Evolutionary conservation across 2,329 filamentous ascomycete species (phyloP).

Genomic region (Nigrograna mackinnonii): DNA sequence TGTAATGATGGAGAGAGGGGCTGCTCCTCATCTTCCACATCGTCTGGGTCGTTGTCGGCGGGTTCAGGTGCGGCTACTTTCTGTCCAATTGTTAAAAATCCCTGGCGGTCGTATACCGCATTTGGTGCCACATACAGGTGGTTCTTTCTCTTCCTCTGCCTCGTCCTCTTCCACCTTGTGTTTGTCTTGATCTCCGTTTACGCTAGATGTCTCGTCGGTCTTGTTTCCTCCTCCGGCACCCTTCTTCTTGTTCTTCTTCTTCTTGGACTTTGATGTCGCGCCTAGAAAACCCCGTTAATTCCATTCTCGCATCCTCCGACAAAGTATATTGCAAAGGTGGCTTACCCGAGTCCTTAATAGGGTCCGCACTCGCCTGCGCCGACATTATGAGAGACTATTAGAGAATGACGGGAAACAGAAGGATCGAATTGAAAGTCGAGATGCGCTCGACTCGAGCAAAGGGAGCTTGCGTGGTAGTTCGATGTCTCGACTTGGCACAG

Average conservation of each 20-base stretch:
- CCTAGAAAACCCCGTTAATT: constrained; percentile 28
- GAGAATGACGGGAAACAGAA: constrained; percentile 10
- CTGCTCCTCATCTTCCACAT: constrained; percentile 37
- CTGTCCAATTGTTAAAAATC: constrained; percentile 19
- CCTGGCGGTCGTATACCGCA: background rate
- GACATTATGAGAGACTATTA: constrained; percentile 25
- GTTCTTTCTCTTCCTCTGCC: constrained; percentile 38
- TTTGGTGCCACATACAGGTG: constrained; percentile 21
- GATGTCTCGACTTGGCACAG: constrained; percentile 34
- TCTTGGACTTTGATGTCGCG: constrained; percentile 38
- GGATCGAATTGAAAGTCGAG: constrained; percentile 4
- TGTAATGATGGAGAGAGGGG: constrained; percentile 33
- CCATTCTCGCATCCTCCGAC: too few species aligned
- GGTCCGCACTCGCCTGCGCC: constrained; percentile 25
- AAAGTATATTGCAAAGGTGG: constrained; percentile 24
- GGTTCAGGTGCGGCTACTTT: constrained; percentile 17
- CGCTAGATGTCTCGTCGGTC: constrained; percentile 26
- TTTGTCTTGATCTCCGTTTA: constrained; percentile 26
- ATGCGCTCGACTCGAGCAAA: constrained; percentile 1
- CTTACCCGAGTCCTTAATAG: constrained; percentile 39
- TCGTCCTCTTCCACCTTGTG: constrained; percentile 17
- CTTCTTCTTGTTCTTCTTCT: constrained; percentile 47
- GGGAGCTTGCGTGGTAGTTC: constrained; percentile 15
- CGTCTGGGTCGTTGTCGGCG: constrained; percentile 30
- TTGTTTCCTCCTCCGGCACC: constrained; percentile 22